These are phyloP conservation scores for Peribolospora kevripleyi DNA, from an alignment of 768 basidiomycete species.

Conservation along the genomic window DNA sequence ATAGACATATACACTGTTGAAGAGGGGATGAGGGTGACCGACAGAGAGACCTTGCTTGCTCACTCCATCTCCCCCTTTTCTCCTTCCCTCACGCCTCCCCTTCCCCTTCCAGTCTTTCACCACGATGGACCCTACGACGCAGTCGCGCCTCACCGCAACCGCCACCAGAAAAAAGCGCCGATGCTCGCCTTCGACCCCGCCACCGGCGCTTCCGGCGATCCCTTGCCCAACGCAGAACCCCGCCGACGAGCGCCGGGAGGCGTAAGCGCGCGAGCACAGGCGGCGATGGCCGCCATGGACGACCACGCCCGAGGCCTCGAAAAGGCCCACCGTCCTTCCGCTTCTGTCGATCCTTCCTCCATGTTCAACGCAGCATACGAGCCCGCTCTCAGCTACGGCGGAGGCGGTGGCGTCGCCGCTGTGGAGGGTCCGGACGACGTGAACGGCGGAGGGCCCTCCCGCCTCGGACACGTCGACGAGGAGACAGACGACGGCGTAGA, in stretches of 20 bases:
- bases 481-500: neutral
- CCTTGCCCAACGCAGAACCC: neutral
- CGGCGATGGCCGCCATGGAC: no score
- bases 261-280: no score
- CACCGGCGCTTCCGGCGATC: neutral
- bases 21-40: no score
- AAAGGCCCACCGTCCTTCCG: no score
- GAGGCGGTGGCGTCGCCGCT: no score
- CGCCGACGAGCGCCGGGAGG: no score
- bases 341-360: neutral
- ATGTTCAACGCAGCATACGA: neutral
- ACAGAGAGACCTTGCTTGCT: no score
- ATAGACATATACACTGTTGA: no score
- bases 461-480: neutral
- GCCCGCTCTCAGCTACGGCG: neutral
- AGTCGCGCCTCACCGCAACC: conserved; percentile 6
- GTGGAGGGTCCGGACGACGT: neutral
- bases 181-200: conserved; percentile 5
- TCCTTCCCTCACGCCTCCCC: no score
- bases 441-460: neutral
- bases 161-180: neutral
- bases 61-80: no score
- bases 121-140: conserved; percentile 8
- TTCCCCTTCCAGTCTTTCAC: conserved; percentile 1
- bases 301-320: no score